Evolutionary conservation across 2,329 filamentous ascomycete genomes (phyloP).

Genomic region (Ceratocystis eucalypticola): DNA sequence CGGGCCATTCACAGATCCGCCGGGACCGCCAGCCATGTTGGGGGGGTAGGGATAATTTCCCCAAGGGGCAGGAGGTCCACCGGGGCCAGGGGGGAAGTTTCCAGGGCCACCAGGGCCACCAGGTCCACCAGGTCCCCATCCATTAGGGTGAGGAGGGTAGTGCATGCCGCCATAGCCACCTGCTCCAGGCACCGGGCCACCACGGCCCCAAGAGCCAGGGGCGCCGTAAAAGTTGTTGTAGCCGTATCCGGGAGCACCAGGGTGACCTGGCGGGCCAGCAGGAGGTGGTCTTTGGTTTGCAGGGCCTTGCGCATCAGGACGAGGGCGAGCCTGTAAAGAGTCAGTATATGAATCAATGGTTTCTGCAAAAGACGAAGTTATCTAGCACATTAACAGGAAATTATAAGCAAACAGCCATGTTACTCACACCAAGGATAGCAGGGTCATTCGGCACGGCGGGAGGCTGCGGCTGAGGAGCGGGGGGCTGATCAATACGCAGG

Average conservation of each 20-base stretch:
- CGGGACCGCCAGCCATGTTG: constrained; percentile 9
- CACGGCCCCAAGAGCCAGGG: constrained; percentile 42
- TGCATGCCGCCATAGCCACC: constrained; percentile 43
- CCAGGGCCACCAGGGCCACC: constrained; percentile 58
- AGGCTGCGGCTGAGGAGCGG: constrained; percentile 55
- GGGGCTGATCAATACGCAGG: constrained; percentile 77
- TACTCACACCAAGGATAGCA: constrained; percentile 91
- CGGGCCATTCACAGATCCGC: constrained; percentile 16
- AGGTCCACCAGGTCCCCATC: constrained; percentile 67
- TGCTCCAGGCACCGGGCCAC: constrained; percentile 30
- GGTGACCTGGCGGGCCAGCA: constrained; percentile 10
- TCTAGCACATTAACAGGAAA: neutral
- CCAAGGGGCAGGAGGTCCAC: constrained; percentile 45
- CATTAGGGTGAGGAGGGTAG: constrained; percentile 52
- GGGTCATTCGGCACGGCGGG: constrained; percentile 83
- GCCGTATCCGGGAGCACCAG: constrained; percentile 15
- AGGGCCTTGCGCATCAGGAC: constrained; percentile 16
- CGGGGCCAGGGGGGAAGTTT: constrained; percentile 46
- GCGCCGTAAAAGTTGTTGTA: constrained; percentile 36
- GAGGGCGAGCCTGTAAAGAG: constrained; percentile 19
- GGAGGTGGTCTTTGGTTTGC: constrained; percentile 7
- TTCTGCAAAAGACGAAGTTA: neutral
- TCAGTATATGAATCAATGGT: neutral
- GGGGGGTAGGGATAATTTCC: constrained; percentile 48
- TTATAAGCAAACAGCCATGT: neutral